A percentile compares a stretch with the other conserved stretches of the same genome.
These are phyloP conservation scores for Salicornia ramosissima DNA, from an alignment of 148 eudicot genomes.

Conservation along the genomic window DNA sequence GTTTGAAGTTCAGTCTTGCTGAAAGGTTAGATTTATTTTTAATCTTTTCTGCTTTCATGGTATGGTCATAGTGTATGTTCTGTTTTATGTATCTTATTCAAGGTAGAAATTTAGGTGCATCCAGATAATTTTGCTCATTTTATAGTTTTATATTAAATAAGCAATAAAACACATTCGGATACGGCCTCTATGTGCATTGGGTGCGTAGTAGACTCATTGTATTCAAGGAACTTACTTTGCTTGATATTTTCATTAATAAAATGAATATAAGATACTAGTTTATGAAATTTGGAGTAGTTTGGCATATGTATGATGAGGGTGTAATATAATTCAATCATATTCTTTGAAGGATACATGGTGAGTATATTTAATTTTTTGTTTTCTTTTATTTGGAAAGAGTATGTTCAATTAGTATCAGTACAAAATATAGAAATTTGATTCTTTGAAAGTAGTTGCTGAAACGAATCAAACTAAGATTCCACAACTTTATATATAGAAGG, in stretches of 20 bases:
- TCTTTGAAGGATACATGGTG: neutral
- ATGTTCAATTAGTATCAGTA: too few species aligned
- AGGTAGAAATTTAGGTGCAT: too few species aligned
- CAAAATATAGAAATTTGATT: too few species aligned
- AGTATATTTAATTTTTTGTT: neutral
- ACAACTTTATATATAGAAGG: too few species aligned
- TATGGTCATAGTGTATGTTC: neutral
- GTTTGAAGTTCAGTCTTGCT: slow-evolving; percentile 20
- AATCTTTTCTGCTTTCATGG: neutral
- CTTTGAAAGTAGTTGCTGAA: too few species aligned
- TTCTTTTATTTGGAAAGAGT: neutral
- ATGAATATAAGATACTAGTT: neutral
- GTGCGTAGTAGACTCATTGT: neutral
- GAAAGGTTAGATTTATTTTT: slow-evolving; percentile 19
- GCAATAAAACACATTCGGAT: too few species aligned
- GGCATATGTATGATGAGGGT: neutral
- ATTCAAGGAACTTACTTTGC: neutral
- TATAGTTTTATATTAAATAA: too few species aligned
- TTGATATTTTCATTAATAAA: neutral
- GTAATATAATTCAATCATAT: neutral
- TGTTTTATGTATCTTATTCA: neutral
- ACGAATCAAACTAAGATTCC: too few species aligned
- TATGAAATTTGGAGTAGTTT: neutral
- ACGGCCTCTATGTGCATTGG: too few species aligned
- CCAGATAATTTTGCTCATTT: too few species aligned